Evolutionary conservation across 805 yeast genomes (phyloP).

Genomic region (Metschnikowia gelsemii): DNA sequence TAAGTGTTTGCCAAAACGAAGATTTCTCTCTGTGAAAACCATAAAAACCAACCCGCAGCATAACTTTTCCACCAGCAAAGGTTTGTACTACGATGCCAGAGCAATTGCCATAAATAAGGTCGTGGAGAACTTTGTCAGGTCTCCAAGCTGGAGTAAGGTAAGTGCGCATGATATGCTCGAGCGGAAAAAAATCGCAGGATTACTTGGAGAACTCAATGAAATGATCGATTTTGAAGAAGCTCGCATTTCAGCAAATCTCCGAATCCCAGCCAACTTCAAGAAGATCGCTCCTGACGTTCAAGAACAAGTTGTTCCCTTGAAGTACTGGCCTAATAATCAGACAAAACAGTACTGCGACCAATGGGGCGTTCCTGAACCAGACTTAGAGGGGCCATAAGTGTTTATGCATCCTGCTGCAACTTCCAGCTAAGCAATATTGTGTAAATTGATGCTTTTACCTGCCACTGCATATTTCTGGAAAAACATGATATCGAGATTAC

Average conservation of each 20-base stretch:
- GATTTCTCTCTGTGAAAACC: conserved; percentile 53
- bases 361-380: conserved; percentile 23
- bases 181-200: conserved; percentile 13
- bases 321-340: conserved; percentile 39
- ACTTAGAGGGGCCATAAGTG: conserved; percentile 9
- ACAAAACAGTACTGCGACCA: conserved; percentile 32
- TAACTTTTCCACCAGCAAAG: conserved; percentile 12
- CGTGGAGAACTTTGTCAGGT: conserved; percentile 27
- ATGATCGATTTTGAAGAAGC: conserved; percentile 22
- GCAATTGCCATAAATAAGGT: conserved; percentile 37
- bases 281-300: conserved; percentile 25
- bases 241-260: conserved; percentile 17
- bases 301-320: conserved; percentile 19
- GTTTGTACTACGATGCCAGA: conserved; percentile 31
- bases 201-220: conserved; percentile 23
- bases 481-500: too few species aligned
- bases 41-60: conserved; percentile 28
- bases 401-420: neutral
- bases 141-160: conserved; percentile 18
- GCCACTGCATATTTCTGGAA: too few species aligned
- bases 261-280: conserved; percentile 27
- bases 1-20: conserved; percentile 70
- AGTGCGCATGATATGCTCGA: conserved; percentile 16
- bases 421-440: too few species aligned
- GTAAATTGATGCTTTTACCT: too few species aligned